phyloP scores from a whole-genome alignment of 2,329 filamentous ascomycete species.

The Aspergillus jensenii region DNA sequence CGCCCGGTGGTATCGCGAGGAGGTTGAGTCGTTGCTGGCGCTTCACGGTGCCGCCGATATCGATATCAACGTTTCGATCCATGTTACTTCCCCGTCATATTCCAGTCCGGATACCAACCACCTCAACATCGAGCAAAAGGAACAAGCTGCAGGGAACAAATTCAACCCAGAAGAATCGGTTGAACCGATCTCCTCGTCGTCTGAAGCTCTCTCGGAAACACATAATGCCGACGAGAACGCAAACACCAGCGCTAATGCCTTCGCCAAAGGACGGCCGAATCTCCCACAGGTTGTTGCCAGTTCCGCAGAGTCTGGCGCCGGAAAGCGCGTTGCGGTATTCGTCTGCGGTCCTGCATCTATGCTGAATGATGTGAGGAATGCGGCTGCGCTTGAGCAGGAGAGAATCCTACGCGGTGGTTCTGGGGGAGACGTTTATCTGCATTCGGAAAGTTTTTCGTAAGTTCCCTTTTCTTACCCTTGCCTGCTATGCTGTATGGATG shows the following conservation, averaged over 20 bases:
- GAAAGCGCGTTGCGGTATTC: constrained; percentile 28
- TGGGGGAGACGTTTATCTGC: constrained; percentile 44
- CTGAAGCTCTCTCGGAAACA: neutral
- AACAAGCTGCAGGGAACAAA: neutral
- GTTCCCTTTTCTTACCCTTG: constrained; percentile 24
- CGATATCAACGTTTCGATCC: constrained; percentile 16
- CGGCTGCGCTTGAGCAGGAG: constrained; percentile 46
- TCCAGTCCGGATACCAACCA: neutral
- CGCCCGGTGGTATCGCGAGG: constrained; percentile 15
- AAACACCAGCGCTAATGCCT: neutral
- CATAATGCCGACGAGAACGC: no score
- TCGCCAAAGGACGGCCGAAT: constrained; percentile 29
- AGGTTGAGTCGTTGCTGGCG: neutral
- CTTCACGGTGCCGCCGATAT: neutral
- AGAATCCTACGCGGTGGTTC: constrained; percentile 25
- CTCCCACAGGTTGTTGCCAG: constrained; percentile 25
- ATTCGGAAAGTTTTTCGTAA: constrained; percentile 51
- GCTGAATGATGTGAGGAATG: constrained; percentile 50
- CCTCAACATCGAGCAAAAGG: neutral
- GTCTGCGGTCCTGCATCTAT: constrained; percentile 48
- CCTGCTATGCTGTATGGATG: neutral
- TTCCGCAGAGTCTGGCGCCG: constrained; percentile 11
- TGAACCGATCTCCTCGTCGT: neutral
- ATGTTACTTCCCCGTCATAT: constrained; percentile 12
- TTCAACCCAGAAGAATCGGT: neutral